Conservation (phyloP, 148 eudicot genomes). For the Drosera capensis region DNA sequence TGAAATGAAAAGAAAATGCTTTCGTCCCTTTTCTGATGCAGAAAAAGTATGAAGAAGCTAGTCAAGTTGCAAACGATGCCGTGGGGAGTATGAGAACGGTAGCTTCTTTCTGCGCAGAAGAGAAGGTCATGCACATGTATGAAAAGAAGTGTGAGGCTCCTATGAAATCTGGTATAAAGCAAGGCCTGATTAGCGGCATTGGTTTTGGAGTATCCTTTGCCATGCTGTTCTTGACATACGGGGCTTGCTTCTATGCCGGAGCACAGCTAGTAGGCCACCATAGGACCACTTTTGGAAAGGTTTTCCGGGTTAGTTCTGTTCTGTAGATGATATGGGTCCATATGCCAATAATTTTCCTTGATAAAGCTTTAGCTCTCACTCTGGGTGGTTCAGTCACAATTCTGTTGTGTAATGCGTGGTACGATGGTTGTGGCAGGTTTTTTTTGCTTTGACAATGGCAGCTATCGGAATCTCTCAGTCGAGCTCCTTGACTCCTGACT, state of each 20-base stretch:
- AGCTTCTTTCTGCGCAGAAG: conserved; percentile 64
- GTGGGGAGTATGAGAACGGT: conserved; percentile 70
- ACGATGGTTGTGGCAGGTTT: conserved; percentile 26
- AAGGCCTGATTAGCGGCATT: conserved; percentile 40
- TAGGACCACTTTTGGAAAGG: conserved; percentile 27
- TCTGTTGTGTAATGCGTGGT: neutral
- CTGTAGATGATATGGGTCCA: neutral
- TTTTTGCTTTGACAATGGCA: conserved; percentile 55
- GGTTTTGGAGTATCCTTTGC: conserved; percentile 36
- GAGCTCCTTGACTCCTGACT: conserved; percentile 34
- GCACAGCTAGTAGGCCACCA: conserved; percentile 43
- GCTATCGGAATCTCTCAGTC: conserved; percentile 37
- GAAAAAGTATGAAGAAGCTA: conserved; percentile 56
- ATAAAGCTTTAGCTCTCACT: neutral
- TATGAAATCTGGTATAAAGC: conserved; percentile 27
- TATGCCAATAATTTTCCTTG: neutral
- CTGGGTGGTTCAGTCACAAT: neutral
- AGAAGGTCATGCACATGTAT: conserved; percentile 42
- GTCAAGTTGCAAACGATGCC: conserved; percentile 78
- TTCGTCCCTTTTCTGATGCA: conserved; percentile 8
- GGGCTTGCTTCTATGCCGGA: conserved; percentile 42
- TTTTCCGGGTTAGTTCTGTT: conserved; percentile 29
- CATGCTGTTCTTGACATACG: conserved; percentile 31
- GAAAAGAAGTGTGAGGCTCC: conserved; percentile 44
- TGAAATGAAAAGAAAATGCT: neutral